Evolutionary conservation across 2,329 filamentous ascomycete species (phyloP).

Genomic region (Fusarium penzigii): DNA sequence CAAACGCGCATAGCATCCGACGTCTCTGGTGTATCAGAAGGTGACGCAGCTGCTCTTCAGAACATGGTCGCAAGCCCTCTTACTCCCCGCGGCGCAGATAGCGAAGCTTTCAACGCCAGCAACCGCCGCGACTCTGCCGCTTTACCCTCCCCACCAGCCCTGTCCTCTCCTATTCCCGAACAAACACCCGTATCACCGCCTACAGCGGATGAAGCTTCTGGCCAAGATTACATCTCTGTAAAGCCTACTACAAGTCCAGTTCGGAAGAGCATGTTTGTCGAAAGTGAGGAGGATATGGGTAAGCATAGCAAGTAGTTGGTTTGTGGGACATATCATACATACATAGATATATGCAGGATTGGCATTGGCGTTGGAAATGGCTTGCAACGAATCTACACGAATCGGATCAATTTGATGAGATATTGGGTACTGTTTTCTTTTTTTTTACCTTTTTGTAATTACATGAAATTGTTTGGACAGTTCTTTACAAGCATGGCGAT

Average conservation of each 20-base stretch:
- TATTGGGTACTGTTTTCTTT: neutral
- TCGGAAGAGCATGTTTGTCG: slow-evolving; percentile 44
- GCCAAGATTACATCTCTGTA: slow-evolving; percentile 32
- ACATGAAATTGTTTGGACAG: neutral
- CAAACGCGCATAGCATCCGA: slow-evolving; percentile 22
- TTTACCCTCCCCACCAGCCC: slow-evolving; percentile 15
- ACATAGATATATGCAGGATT: neutral
- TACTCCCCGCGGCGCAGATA: slow-evolving; percentile 20
- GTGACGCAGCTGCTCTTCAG: slow-evolving; percentile 21
- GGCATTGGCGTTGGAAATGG: neutral
- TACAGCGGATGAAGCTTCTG: slow-evolving; percentile 25
- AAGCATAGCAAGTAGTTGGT: slow-evolving; percentile 16
- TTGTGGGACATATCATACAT: neutral
- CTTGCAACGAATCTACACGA: neutral
- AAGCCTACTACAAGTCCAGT: slow-evolving; percentile 26
- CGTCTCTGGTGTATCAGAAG: slow-evolving; percentile 24
- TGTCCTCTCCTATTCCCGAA: slow-evolving; percentile 11
- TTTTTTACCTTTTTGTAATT: neutral
- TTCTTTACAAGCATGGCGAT: neutral
- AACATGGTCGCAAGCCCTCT: slow-evolving; percentile 14
- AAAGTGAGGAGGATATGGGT: slow-evolving; percentile 43
- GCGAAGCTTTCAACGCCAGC: slow-evolving; percentile 5
- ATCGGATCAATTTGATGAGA: neutral
- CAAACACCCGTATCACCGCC: slow-evolving; percentile 31
- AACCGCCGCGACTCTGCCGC: slow-evolving; percentile 7